phyloP scores from a whole-genome alignment of 2,329 filamentous ascomycete genomes.

The Nigrospora osmanthi region DNA sequence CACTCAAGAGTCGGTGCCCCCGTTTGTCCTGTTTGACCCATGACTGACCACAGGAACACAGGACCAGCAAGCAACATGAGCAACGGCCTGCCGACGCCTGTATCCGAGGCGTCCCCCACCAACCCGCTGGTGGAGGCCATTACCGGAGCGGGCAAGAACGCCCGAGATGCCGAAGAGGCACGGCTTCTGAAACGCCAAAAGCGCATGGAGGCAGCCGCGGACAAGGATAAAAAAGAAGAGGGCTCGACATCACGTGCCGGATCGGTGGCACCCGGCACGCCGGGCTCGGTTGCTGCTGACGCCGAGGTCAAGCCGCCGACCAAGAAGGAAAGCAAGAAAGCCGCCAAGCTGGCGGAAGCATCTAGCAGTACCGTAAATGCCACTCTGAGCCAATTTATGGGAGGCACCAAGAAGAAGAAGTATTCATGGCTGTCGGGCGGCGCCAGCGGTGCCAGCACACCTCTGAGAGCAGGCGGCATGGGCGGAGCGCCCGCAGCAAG shows the following conservation, averaged over 20 bases:
- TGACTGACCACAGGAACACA: slow-evolving; percentile 28
- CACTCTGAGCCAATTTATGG: slow-evolving; percentile 66
- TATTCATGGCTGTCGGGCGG: slow-evolving; percentile 67
- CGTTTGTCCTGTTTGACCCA: slow-evolving; percentile 7
- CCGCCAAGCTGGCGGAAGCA: slow-evolving; percentile 66
- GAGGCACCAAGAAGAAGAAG: slow-evolving; percentile 57
- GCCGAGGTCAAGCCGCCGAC: slow-evolving; percentile 57
- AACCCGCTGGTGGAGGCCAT: slow-evolving; percentile 43
- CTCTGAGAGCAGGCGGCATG: slow-evolving; percentile 24
- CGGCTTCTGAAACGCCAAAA: slow-evolving; percentile 60
- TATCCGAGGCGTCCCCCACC: slow-evolving; percentile 39
- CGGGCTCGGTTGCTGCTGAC: slow-evolving; percentile 56
- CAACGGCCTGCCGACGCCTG: slow-evolving; percentile 37
- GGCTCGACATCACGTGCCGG: slow-evolving; percentile 41
- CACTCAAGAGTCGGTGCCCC: slow-evolving; percentile 49
- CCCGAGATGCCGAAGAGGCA: slow-evolving; percentile 66
- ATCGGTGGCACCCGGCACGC: slow-evolving; percentile 51
- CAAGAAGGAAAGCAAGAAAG: slow-evolving; percentile 82
- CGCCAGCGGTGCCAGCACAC: slow-evolving; percentile 43
- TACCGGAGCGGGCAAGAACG: slow-evolving; percentile 54
- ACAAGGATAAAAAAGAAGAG: slow-evolving; percentile 40
- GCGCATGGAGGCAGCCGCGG: slow-evolving; percentile 39
- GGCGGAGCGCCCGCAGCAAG: slow-evolving; percentile 25
- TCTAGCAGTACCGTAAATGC: slow-evolving; percentile 77
- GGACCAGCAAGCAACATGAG: slow-evolving; percentile 25